Conservation (phyloP, 2,329 filamentous ascomycete species). For the Gaeumannomyces tritici region DNA sequence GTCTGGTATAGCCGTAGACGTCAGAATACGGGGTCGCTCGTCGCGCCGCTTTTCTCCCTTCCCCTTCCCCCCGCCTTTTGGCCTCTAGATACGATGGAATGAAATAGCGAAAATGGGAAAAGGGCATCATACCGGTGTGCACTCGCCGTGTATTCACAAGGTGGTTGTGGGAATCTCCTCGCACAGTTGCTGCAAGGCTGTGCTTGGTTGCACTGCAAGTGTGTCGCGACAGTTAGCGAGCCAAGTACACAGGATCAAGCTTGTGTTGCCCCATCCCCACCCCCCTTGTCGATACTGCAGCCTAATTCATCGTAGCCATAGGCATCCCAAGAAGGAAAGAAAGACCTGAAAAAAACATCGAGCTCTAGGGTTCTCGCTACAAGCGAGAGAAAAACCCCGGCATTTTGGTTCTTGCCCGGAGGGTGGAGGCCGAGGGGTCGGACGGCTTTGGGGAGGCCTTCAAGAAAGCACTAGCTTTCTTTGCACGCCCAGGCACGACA, state of each 20-base stretch:
- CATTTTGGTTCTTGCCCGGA: background rate
- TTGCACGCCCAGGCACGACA: background rate
- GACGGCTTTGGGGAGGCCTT: background rate
- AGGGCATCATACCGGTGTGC: slow-evolving; percentile 13
- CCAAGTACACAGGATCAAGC: no score
- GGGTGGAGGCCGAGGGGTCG: no score
- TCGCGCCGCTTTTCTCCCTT: background rate
- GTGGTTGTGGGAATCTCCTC: slow-evolving; percentile 39
- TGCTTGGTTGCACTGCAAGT: slow-evolving; percentile 38
- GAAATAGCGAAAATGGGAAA: background rate
- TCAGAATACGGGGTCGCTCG: background rate
- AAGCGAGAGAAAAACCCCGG: background rate
- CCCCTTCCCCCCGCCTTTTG: background rate
- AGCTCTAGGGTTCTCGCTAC: background rate
- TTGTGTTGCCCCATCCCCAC: background rate
- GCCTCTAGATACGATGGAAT: background rate
- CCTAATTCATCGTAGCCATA: background rate
- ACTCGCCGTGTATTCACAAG: slow-evolving; percentile 33
- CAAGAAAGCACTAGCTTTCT: background rate
- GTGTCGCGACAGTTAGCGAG: background rate
- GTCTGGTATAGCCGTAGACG: background rate
- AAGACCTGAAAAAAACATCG: background rate
- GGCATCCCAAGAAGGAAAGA: no score
- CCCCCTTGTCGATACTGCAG: background rate
- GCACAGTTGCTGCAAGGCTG: slow-evolving; percentile 44